These are phyloP conservation scores for Coniochaeta prunicola DNA, from an alignment of 2,329 filamentous ascomycete species.

Conservation along the genomic window DNA sequence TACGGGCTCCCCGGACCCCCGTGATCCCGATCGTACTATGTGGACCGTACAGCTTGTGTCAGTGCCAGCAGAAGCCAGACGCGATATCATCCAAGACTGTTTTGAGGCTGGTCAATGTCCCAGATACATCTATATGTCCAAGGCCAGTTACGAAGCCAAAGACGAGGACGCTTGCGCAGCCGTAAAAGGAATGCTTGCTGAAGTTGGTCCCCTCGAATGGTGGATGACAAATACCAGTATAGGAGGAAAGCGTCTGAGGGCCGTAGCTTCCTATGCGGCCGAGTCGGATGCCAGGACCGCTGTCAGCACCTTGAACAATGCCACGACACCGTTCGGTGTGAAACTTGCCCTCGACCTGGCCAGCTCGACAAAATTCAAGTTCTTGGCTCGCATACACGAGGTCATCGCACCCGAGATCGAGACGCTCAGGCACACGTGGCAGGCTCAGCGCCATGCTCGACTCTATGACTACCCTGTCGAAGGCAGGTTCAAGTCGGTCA, in stretches of 20 bases:
- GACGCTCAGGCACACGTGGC: background rate
- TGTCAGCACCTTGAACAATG: background rate
- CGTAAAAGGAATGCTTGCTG: background rate
- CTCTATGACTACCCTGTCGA: background rate
- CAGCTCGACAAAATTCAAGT: background rate
- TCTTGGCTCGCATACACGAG: background rate
- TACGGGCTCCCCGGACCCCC: background rate
- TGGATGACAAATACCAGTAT: background rate
- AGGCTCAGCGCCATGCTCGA: background rate
- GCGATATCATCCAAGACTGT: background rate
- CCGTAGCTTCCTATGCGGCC: background rate
- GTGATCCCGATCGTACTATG: background rate
- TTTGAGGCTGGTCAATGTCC: background rate
- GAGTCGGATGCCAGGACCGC: background rate
- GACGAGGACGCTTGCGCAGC: background rate
- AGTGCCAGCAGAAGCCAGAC: background rate
- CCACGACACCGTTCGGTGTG: background rate
- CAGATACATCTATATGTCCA: background rate
- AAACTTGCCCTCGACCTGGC: background rate
- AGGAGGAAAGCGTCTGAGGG: background rate
- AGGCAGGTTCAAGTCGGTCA: conserved; percentile 14
- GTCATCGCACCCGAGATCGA: background rate
- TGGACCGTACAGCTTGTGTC: background rate
- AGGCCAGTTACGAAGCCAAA: background rate
- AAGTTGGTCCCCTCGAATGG: background rate